These are phyloP conservation scores for Nemania sp. DNA, from an alignment of 2,329 filamentous ascomycete species.

Conservation along the genomic window DNA sequence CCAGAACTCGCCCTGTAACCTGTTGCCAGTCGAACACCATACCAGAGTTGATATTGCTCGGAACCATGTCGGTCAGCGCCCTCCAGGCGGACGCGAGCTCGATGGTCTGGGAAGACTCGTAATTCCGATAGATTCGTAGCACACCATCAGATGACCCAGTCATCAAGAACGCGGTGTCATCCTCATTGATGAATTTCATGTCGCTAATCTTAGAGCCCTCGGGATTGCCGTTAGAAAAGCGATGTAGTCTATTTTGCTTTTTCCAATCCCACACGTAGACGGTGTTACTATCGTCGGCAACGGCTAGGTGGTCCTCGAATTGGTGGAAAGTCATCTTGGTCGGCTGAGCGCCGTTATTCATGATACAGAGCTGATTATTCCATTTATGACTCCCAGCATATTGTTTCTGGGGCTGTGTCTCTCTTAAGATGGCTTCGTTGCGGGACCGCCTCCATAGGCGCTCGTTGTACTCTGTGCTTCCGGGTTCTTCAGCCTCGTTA, in stretches of 20 bases:
- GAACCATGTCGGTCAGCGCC: slow-evolving; percentile 89
- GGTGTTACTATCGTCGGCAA: slow-evolving; percentile 90
- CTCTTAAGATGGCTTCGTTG: slow-evolving; percentile 88
- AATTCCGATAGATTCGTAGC: slow-evolving; percentile 89
- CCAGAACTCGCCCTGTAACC: slow-evolving; percentile 91
- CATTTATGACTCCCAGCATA: slow-evolving; percentile 83
- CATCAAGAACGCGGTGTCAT: slow-evolving; percentile 92
- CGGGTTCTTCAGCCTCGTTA: slow-evolving; percentile 92
- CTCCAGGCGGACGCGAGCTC: slow-evolving; percentile 91
- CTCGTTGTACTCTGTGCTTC: slow-evolving; percentile 94
- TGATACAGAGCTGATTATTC: slow-evolving; percentile 76
- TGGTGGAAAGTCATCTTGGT: slow-evolving; percentile 96
- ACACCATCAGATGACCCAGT: slow-evolving; percentile 95
- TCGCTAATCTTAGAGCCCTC: slow-evolving; percentile 90
- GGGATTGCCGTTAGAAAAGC: slow-evolving; percentile 94
- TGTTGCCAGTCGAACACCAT: slow-evolving; percentile 99
- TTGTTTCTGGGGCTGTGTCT: slow-evolving; percentile 92
- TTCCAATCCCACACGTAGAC: slow-evolving; percentile 95
- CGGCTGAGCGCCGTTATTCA: slow-evolving; percentile 88
- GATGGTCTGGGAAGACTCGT: slow-evolving; percentile 74
- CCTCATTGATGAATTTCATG: slow-evolving; percentile 96
- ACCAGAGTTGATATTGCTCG: slow-evolving; percentile 90
- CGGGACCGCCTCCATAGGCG: slow-evolving; percentile 88
- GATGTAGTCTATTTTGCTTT: slow-evolving; percentile 70
- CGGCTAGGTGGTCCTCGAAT: slow-evolving; percentile 93